These are phyloP conservation scores for Avena atlantica DNA, from an alignment of 176 grass and related monocot genomes.

Conservation along the genomic window DNA sequence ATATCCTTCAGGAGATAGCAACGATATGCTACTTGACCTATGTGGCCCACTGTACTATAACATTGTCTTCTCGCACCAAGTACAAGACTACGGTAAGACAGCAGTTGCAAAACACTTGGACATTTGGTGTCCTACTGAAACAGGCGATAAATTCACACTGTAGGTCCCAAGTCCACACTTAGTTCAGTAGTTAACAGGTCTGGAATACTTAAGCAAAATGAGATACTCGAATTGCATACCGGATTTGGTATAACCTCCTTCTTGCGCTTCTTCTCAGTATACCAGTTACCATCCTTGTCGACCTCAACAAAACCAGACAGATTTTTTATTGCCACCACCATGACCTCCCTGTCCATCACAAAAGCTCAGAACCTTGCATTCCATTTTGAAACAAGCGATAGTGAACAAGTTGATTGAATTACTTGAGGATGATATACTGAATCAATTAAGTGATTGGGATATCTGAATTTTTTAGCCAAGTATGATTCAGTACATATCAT, in stretches of 20 bases:
- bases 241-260: constrained; percentile 64
- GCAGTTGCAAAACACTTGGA: background rate
- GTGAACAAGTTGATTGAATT: background rate
- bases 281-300: constrained; percentile 80
- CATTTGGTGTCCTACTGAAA: background rate
- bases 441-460: background rate
- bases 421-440: background rate
- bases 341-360: constrained; percentile 66
- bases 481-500: background rate
- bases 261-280: constrained; percentile 69
- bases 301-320: constrained; percentile 71
- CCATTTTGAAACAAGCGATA: background rate
- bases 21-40: background rate
- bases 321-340: constrained; percentile 90
- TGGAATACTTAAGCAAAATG: background rate
- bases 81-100: background rate
- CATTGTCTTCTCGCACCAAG: background rate
- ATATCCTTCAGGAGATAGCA: background rate
- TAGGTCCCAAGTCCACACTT: background rate
- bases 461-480: background rate
- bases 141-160: background rate
- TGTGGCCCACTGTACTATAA: background rate
- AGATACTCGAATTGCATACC: constrained; percentile 45
- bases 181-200: constrained; percentile 21
- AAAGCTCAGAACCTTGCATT: constrained; percentile 18